phyloP scores from a whole-genome alignment of 352 stramenopile genomes.

The Phytophthora brassicae region DNA sequence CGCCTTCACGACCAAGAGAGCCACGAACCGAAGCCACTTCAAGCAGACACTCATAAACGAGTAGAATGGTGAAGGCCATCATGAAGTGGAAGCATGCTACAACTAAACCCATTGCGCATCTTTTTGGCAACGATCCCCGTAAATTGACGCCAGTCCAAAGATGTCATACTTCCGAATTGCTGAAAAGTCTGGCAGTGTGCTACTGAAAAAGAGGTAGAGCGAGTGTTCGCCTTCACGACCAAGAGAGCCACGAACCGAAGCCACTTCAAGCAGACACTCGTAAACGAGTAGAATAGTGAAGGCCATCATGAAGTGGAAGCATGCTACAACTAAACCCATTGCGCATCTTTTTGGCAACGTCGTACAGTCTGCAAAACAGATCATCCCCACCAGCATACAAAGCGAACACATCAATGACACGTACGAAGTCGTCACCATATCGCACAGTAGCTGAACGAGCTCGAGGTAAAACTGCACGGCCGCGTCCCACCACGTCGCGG shows the following conservation, averaged over 20 bases:
- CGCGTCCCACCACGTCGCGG: constrained; percentile 45
- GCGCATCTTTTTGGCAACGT: constrained; percentile 55
- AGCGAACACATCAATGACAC: constrained; percentile 67
- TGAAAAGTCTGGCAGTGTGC: constrained; percentile 72
- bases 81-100: constrained; percentile 64
- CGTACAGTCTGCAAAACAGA: constrained; percentile 76
- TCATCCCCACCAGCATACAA: constrained; percentile 59
- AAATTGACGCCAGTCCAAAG: constrained; percentile 58
- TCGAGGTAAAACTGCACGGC: constrained; percentile 51
- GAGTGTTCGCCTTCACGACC: constrained; percentile 69
- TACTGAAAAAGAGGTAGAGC: constrained; percentile 78
- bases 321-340: constrained; percentile 54
- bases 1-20: constrained; percentile 59
- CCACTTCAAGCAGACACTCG: constrained; percentile 78
- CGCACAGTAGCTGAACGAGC: constrained; percentile 52
- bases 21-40: constrained; percentile 70
- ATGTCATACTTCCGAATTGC: constrained; percentile 67
- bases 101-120: constrained; percentile 46
- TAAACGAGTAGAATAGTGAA: constrained; percentile 79
- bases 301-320: constrained; percentile 62
- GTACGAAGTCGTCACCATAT: constrained; percentile 79
- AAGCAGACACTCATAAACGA: constrained; percentile 82
- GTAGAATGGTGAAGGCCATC: constrained; percentile 68
- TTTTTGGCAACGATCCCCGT: constrained; percentile 60
- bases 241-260: constrained; percentile 59